Evolutionary conservation across 2,329 filamentous ascomycete genomes (phyloP).

Genomic region (Fusarium paranaense): DNA sequence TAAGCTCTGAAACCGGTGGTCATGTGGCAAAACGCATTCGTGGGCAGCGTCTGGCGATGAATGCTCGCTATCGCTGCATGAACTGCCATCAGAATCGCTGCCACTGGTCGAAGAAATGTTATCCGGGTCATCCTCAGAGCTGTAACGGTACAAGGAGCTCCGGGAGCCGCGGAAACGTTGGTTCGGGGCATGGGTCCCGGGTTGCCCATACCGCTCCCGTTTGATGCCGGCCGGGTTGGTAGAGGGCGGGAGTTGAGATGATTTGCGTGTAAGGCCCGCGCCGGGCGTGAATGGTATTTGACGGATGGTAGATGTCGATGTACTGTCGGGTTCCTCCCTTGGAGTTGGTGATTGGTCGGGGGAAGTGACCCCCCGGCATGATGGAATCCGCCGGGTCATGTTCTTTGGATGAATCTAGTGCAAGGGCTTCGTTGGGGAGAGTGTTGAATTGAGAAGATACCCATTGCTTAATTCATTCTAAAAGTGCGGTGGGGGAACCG

Average conservation of each 20-base stretch:
- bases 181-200: too few species aligned
- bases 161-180: too few species aligned
- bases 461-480: too few species aligned
- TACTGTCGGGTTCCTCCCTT: neutral
- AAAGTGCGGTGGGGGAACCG: too few species aligned
- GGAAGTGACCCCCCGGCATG: too few species aligned
- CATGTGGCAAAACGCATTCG: neutral
- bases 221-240: too few species aligned
- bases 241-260: neutral
- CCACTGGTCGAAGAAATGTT: too few species aligned
- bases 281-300: neutral
- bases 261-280: neutral
- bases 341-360: neutral
- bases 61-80: neutral
- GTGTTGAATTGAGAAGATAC: too few species aligned
- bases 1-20: neutral
- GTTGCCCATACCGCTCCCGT: too few species aligned
- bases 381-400: neutral
- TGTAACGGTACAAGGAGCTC: too few species aligned
- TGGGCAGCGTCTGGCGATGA: neutral
- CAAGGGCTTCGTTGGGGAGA: neutral
- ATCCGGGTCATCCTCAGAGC: too few species aligned
- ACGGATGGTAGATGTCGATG: neutral
- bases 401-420: neutral
- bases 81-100: neutral